Evolutionary conservation across 2,329 filamentous ascomycete genomes (phyloP).

Genomic region (Penicillium sclerotiorum): DNA sequence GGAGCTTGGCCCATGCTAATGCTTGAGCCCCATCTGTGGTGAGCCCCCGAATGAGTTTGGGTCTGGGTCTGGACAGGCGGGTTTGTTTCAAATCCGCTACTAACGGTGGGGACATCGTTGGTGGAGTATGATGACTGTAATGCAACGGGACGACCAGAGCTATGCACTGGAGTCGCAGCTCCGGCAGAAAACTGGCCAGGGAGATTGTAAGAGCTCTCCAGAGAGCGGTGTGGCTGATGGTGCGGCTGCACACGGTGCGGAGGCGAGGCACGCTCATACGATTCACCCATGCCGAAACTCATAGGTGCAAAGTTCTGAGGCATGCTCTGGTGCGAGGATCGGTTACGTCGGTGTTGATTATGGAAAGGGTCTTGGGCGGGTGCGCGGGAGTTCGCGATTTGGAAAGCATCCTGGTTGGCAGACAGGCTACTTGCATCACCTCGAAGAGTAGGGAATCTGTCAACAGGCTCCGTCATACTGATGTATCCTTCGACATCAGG

Average conservation of each 20-base stretch:
- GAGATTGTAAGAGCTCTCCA: constrained; percentile 45
- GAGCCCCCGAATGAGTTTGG: constrained; percentile 61
- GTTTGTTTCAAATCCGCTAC: constrained; percentile 64
- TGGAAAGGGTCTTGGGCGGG: constrained; percentile 68
- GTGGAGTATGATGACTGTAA: constrained; percentile 87
- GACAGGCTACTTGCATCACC: constrained; percentile 68
- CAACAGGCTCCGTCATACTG: constrained; percentile 72
- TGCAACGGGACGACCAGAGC: constrained; percentile 44
- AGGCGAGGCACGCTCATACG: no score
- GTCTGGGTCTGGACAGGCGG: no score
- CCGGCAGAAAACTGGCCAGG: constrained; percentile 34
- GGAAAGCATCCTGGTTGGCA: constrained; percentile 77
- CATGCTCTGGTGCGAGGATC: constrained; percentile 63
- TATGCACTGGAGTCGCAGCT: constrained; percentile 21
- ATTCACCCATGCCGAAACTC: constrained; percentile 40
- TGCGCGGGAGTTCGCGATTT: constrained; percentile 72
- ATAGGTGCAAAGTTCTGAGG: constrained; percentile 56
- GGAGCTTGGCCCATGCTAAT: constrained; percentile 80
- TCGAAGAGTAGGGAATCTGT: constrained; percentile 76
- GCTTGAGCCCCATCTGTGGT: no score
- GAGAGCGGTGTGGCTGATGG: constrained; percentile 48
- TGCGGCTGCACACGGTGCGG: no score
- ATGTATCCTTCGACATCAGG: constrained; percentile 70
- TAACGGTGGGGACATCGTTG: constrained; percentile 84
- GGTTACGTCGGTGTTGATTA: constrained; percentile 65